Percentiles rank a stretch among this genome's conserved stretches.
These are phyloP conservation scores for Coemansia sp. DNA, from an alignment of 192 early-diverging fungal genomes.

Conservation along the genomic window DNA sequence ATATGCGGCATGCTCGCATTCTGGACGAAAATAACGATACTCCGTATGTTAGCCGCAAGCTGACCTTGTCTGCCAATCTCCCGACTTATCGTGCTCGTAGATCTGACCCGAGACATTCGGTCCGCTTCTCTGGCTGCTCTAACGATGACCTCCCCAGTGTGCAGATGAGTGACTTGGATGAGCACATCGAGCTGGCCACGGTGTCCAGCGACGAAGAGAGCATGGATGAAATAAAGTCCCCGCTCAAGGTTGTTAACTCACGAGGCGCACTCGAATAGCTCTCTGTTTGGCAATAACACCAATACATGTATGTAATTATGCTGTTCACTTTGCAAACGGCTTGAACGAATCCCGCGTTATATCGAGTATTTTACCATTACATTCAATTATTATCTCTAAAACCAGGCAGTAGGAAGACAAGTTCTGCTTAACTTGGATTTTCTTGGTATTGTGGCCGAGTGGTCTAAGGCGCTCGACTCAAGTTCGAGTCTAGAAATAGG, in stretches of 20 bases:
- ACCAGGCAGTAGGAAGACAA: too few relatives aligned
- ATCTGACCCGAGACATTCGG: neutral
- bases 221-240: constrained; percentile 1
- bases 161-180: neutral
- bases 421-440: too few relatives aligned
- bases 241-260: constrained; percentile 1
- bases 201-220: constrained; percentile 4
- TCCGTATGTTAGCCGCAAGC: constrained; percentile 25
- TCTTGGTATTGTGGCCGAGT: too few relatives aligned
- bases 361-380: too few relatives aligned
- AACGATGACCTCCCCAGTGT: constrained; percentile 1
- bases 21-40: constrained; percentile 11
- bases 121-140: constrained; percentile 6
- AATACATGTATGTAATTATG: too few relatives aligned
- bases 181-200: constrained; percentile 5
- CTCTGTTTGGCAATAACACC: too few relatives aligned
- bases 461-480: too few relatives aligned
- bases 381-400: too few relatives aligned
- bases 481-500: too few relatives aligned
- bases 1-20: constrained; percentile 28
- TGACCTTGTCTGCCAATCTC: constrained; percentile 23
- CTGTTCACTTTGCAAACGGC: too few relatives aligned
- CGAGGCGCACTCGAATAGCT: too few relatives aligned
- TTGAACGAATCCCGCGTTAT: too few relatives aligned
- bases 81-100: constrained; percentile 20